Percentiles rank a stretch among this genome's conserved stretches.
phyloP scores from a whole-genome alignment of 257 asterid species.

The Gentiana straminea region DNA sequence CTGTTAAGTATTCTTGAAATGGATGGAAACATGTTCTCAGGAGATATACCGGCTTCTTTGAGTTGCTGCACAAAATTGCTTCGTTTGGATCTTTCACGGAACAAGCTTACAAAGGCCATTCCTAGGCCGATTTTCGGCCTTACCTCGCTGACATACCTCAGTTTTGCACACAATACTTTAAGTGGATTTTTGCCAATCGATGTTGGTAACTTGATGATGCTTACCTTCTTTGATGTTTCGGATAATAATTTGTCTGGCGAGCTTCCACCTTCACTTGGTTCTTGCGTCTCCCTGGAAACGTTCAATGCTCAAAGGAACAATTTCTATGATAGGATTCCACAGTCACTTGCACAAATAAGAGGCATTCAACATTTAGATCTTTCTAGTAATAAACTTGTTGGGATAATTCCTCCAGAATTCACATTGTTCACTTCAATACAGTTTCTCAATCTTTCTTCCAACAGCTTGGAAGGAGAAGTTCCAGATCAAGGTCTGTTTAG shows the following conservation, averaged over 20 bases:
- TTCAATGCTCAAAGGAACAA: neutral
- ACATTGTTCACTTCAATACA: neutral
- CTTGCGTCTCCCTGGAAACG: neutral
- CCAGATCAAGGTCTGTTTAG: neutral
- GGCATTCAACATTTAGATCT: neutral
- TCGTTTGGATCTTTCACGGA: neutral
- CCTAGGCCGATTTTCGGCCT: neutral
- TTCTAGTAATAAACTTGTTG: slow-evolving; percentile 3
- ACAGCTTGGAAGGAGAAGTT: too few relatives aligned
- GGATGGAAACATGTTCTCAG: neutral
- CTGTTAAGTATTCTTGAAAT: neutral
- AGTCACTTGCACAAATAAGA: neutral
- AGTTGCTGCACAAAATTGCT: neutral
- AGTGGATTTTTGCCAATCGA: neutral
- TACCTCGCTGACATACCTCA: neutral
- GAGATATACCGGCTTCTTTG: slow-evolving; percentile 2
- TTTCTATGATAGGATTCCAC: slow-evolving; percentile 1
- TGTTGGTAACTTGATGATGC: slow-evolving; percentile 5
- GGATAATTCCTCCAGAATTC: neutral
- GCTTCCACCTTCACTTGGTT: neutral
- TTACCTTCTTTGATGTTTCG: neutral
- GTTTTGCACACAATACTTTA: neutral
- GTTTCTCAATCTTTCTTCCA: too few relatives aligned
- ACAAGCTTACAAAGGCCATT: slow-evolving; percentile 1
- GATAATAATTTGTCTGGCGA: slow-evolving; percentile 1